Evolutionary conservation across 179 eudicot species (phyloP).

Genomic region (Drosera spatulata): DNA sequence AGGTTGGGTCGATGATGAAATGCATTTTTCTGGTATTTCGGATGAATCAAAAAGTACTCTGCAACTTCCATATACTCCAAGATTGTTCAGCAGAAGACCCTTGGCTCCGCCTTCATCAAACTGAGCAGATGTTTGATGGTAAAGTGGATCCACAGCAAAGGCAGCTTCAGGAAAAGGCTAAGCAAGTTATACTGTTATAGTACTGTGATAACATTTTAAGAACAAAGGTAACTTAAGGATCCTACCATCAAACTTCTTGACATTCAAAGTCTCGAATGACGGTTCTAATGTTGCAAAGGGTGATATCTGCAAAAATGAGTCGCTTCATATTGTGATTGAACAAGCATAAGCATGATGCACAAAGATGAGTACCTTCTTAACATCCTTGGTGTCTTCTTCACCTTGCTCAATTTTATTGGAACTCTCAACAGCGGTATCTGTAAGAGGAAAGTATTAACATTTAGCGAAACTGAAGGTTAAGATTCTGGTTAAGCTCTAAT

Average conservation of each 20-base stretch:
- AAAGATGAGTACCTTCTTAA: constrained; percentile 44
- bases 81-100: constrained; percentile 84
- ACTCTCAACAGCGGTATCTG: too few species aligned
- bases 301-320: constrained; percentile 50
- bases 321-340: constrained; percentile 5
- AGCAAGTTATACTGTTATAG: not conserved
- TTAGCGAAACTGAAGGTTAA: too few species aligned
- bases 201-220: not conserved
- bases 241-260: constrained; percentile 92
- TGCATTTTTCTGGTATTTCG: constrained; percentile 77
- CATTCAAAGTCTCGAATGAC: constrained; percentile 78
- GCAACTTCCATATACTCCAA: constrained; percentile 83
- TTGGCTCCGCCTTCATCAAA: constrained; percentile 99
- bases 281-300: constrained; percentile 87
- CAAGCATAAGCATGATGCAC: too few species aligned
- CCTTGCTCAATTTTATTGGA: too few species aligned
- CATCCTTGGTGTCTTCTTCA: too few species aligned
- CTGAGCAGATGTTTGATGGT: constrained; percentile 95
- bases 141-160: constrained; percentile 93
- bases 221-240: not conserved
- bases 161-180: constrained; percentile 33
- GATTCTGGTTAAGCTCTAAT: too few species aligned
- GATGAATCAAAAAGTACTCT: constrained; percentile 86
- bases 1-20: constrained; percentile 17
- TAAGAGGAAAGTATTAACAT: too few species aligned